Evolutionary conservation across 2,329 filamentous ascomycete genomes (phyloP).

Genomic region (Blastomyces parvus): DNA sequence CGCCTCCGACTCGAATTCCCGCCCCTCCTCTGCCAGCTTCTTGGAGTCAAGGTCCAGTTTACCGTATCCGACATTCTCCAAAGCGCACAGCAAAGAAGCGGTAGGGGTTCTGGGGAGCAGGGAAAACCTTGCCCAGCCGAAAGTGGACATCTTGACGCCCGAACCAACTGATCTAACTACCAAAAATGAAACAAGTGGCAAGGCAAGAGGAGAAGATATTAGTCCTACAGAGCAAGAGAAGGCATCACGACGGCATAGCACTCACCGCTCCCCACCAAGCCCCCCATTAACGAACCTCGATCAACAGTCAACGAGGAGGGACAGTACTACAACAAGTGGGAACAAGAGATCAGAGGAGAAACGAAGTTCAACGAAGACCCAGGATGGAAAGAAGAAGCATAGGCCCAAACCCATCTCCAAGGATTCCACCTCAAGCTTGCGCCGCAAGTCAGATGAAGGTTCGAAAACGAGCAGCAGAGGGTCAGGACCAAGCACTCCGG

Average conservation of each 20-base stretch:
- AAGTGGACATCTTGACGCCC: constrained; percentile 50
- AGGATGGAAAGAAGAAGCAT: constrained; percentile 26
- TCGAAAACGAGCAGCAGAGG: constrained; percentile 28
- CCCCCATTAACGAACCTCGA: constrained; percentile 40
- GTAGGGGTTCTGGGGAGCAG: constrained; percentile 60
- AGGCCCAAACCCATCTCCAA: constrained; percentile 27
- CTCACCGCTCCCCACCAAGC: constrained; percentile 36
- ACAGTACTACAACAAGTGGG: constrained; percentile 26
- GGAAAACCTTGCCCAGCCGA: constrained; percentile 38
- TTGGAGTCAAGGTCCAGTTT: constrained; percentile 43
- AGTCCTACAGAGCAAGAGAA: constrained; percentile 22
- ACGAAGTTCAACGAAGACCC: constrained; percentile 7
- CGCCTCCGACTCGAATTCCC: constrained; percentile 9
- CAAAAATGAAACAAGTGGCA: constrained; percentile 33
- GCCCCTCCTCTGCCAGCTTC: constrained; percentile 24
- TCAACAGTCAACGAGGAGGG: constrained; percentile 31
- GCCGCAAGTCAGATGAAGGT: constrained; percentile 30
- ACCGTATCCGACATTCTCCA: constrained; percentile 77
- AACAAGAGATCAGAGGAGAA: constrained; percentile 26
- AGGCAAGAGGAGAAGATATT: constrained; percentile 17
- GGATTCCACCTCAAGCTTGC: constrained; percentile 35
- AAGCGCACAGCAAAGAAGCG: constrained; percentile 82
- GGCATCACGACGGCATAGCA: constrained; percentile 17
- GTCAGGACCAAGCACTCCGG: constrained; percentile 29
- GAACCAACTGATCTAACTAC: constrained; percentile 61